Evolutionary conservation across 768 basidiomycete genomes (phyloP).

Genomic region (Naganishia vaughanmartiniae): DNA sequence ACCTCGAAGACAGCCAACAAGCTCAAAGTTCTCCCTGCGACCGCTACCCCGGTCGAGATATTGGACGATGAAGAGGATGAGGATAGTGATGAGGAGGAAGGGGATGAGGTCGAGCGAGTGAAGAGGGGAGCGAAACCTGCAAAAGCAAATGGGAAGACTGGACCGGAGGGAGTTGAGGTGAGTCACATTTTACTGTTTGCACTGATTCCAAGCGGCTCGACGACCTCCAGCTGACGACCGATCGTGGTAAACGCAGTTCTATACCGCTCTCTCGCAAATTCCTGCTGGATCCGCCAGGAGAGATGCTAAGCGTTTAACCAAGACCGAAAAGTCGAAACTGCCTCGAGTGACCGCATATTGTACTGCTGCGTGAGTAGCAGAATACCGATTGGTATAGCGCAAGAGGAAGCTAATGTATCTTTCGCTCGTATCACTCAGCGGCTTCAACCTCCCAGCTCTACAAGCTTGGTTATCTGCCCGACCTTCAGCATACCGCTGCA

Average conservation of each 20-base stretch:
- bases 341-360: slow-evolving; percentile 96
- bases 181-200: slow-evolving; percentile 5
- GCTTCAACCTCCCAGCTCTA: slow-evolving; percentile 81
- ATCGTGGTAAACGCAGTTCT: slow-evolving; percentile 60
- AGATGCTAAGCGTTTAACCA: slow-evolving; percentile 83
- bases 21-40: slow-evolving; percentile 50
- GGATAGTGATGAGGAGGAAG: slow-evolving; percentile 26
- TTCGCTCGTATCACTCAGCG: slow-evolving; percentile 56
- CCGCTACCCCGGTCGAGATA: slow-evolving; percentile 6
- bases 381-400: neutral
- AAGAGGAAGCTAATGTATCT: neutral
- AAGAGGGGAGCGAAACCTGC: neutral
- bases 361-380: slow-evolving; percentile 69
- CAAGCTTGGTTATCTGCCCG: slow-evolving; percentile 87
- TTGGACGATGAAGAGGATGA: slow-evolving; percentile 47
- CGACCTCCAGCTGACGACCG: too few species aligned
- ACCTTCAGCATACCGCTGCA: slow-evolving; percentile 75
- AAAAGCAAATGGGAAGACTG: slow-evolving; percentile 32
- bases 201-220: neutral
- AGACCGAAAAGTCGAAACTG: slow-evolving; percentile 86
- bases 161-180: slow-evolving; percentile 49
- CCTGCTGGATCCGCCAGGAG: slow-evolving; percentile 89
- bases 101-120: neutral
- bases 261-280: slow-evolving; percentile 88
- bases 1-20: slow-evolving; percentile 51